Evolutionary conservation across 2,329 filamentous ascomycete species (phyloP), one percentile per base, ranked within the genome.

Genomic region (Penicillium sp.): DNA sequence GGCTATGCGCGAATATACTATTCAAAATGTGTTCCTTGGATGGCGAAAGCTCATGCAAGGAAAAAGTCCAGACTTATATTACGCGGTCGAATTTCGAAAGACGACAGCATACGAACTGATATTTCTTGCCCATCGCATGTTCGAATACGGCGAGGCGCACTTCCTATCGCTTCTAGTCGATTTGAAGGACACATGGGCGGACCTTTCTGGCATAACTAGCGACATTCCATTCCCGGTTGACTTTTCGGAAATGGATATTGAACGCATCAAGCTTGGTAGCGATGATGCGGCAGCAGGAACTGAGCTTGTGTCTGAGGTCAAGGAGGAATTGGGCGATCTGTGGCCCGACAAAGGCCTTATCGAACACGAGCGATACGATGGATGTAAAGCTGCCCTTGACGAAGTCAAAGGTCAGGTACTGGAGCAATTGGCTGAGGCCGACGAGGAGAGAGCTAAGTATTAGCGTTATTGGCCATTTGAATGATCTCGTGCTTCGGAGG

Each of bases 261-360:
- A 67, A 48, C 57, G 58, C 38, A 72, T 71, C 5, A 69, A 69
- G 29, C n/a, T 54, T 29, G 69, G 68, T 57, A 59, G 65, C n/a
- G 62, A 69, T 51, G 57, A 54, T 31, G 67, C 65, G 43, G 61
- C 67, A 19, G 65, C 65, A 55, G 67, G 66, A 48, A 68, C 67
- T 9, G 62, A 70, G 19, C 64, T 69, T 61, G 56, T 67, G 57
- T 37, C 56, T 3, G 60, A 62, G 57, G 56, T 61, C 25, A 69
- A 70, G 56, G 65, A 71, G 58, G 62, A 17, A 37, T 25, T 71
- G 43, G 66, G 65, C 25, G 62, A 66, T 64, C 56, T 68, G n/a
- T 71, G 67, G 68, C 69, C 68, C 3, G 68, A 69, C 33, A 67
- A 70, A 56, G 68, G 67, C 15, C 65, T 69, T n/a, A 67, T 70